Conservation (phyloP, 805 yeast genomes). For the Danielia reshetovae region DNA sequence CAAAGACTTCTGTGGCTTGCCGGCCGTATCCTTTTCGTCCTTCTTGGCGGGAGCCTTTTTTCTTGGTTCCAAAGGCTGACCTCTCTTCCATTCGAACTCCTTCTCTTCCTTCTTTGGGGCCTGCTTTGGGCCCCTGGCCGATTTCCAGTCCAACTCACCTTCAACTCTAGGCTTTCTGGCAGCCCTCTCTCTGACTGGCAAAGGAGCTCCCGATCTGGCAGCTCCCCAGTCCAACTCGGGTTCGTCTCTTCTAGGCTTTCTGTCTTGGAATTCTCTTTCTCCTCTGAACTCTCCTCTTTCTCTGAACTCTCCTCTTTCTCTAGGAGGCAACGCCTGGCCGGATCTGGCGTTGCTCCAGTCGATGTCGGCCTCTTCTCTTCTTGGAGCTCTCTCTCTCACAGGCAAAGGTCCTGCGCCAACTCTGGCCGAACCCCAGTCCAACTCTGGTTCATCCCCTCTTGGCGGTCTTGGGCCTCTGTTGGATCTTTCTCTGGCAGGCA, state of each 20-base stretch:
- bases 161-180: conserved; percentile 17
- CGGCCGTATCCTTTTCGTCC: conserved; percentile 7
- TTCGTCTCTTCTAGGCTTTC: conserved; percentile 30
- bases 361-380: conserved; percentile 39
- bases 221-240: conserved; percentile 25
- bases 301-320: conserved; percentile 25
- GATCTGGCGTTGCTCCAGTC: conserved; percentile 40
- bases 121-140: conserved; percentile 13
- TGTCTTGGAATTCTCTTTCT: conserved; percentile 1
- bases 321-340: conserved; percentile 11
- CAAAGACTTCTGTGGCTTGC: conserved; percentile 17
- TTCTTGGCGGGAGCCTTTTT: conserved; percentile 7
- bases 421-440: conserved; percentile 29
- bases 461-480: conserved; percentile 22
- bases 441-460: conserved; percentile 28
- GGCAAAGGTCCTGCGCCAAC: conserved; percentile 9
- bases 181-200: conserved; percentile 34
- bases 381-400: conserved; percentile 18
- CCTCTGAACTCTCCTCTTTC: conserved; percentile 10
- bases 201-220: conserved; percentile 26
- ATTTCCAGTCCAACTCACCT: conserved; percentile 22
- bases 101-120: conserved; percentile 22
- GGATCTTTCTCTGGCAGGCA: conserved; percentile 38
- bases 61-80: conserved; percentile 26
- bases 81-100: conserved; percentile 37